Evolutionary conservation across 2,329 filamentous ascomycete genomes (phyloP).

Genomic region (Fusarium sp.): DNA sequence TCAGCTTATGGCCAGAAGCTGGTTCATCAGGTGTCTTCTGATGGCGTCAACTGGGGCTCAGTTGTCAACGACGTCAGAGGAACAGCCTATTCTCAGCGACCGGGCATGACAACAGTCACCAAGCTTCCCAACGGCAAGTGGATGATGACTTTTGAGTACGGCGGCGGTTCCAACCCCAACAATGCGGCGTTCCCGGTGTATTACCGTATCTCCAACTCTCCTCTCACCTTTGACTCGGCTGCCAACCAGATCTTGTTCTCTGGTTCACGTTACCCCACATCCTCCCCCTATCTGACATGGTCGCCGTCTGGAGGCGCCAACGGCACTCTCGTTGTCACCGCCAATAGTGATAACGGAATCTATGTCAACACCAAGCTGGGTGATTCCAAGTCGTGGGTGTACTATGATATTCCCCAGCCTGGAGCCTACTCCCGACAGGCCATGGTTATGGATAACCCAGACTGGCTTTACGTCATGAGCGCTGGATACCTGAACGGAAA

Average conservation of each 20-base stretch:
- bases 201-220: conserved; percentile 31
- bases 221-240: conserved; percentile 14
- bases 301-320: not conserved
- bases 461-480: conserved; percentile 18
- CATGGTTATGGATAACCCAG: conserved; percentile 23
- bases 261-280: not conserved
- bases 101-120: conserved; percentile 31
- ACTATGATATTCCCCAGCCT: conserved; percentile 24
- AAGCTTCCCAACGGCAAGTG: conserved; percentile 18
- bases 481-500: conserved; percentile 10
- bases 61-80: conserved; percentile 73
- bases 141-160: conserved; percentile 35
- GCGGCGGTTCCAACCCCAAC: not conserved
- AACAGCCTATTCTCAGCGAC: conserved; percentile 26
- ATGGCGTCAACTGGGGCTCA: conserved; percentile 74
- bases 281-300: conserved; percentile 28
- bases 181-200: conserved; percentile 10
- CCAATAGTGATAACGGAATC: conserved; percentile 1
- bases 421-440: conserved; percentile 24
- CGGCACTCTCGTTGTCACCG: conserved; percentile 22
- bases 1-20: conserved; percentile 53
- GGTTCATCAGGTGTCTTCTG: conserved; percentile 72
- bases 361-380: conserved; percentile 27
- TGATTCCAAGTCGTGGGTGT: conserved; percentile 18
- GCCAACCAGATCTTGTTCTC: not conserved